Evolutionary conservation across 495 filamentous ascomycete species (phyloP), one percentile per base, ranked within the genome.

Genomic region (Xylaria curta): DNA sequence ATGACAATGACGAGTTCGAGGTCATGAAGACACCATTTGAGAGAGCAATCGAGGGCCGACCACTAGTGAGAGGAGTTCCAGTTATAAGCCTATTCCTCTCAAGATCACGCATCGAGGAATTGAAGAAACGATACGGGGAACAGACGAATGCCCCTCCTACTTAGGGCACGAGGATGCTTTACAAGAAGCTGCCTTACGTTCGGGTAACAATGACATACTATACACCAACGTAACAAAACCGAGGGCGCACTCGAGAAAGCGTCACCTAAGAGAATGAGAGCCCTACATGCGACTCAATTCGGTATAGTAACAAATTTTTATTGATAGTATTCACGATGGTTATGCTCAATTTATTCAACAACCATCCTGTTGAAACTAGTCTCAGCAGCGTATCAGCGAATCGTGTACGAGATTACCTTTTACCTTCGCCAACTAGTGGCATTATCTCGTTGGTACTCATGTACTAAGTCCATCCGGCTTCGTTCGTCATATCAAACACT

Each of bases 21-120:
- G 80, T 80, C 19, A 86, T 89, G 84, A 79, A 83, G 68, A 86
- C 80, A 2, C 81, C 85, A 13, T 83, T 84, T 67, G 81, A 84
- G 75, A 76, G 78, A 70, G 81, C 81, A 26, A 74, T 85, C 17
- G 77, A 80, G 72, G 70, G 72, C 72, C 72, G 75, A 66, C 77
- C 77, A 2, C 66, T 71, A 1, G 28, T 75, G 47, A 76, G 77
- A 72, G 77, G 76, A 44, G 54, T 76, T 26, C 82, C 87, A 4
- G 73, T 88, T 62, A 83, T 93, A 80, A 88, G 83, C 46, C 82
- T 91, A 33, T 90, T 91, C 73, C 79, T 93, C 15, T 88, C 88
- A 0, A 78, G 82, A 64, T 79, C 83, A n/a, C 78, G 85, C 31
- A 75, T 92, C 40, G 82, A 85, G 21, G 86, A 86, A 66, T 74